Evolutionary conservation across 768 basidiomycete genomes (phyloP).

Genomic region (Amyloporia xantha): DNA sequence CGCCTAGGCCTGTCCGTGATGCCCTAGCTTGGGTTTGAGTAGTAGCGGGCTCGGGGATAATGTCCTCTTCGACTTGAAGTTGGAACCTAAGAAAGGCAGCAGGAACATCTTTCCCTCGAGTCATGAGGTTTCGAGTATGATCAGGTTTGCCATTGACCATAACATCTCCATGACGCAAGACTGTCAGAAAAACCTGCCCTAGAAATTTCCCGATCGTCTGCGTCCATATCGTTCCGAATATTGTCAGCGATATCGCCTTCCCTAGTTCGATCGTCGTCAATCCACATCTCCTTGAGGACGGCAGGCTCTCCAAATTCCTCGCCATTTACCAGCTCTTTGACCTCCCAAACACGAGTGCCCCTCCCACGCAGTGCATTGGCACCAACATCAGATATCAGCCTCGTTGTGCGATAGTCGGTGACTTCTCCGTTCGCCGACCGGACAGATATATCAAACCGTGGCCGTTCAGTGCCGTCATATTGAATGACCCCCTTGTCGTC

Average conservation of each 20-base stretch:
- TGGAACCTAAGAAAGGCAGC: too few relatives aligned
- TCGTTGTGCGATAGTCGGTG: slow-evolving; percentile 1
- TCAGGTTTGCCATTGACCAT: too few relatives aligned
- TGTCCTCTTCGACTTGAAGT: too few relatives aligned
- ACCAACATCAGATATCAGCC: slow-evolving; percentile 2
- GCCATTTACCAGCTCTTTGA: neutral
- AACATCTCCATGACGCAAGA: too few relatives aligned
- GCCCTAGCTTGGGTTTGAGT: neutral
- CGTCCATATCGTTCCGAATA: too few relatives aligned
- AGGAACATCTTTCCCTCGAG: too few relatives aligned
- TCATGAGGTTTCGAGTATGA: too few relatives aligned
- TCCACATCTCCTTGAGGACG: slow-evolving; percentile 12
- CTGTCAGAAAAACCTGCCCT: too few relatives aligned
- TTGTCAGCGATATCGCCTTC: too few relatives aligned
- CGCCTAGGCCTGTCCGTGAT: too few relatives aligned
- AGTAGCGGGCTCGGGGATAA: too few relatives aligned
- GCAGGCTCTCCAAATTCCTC: neutral
- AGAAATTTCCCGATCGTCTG: too few relatives aligned
- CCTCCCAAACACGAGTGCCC: slow-evolving; percentile 16
- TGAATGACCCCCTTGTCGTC: neutral
- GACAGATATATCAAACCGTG: neutral
- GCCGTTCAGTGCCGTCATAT: neutral
- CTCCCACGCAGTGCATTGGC: slow-evolving; percentile 3
- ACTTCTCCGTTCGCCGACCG: neutral
- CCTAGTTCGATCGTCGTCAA: slow-evolving; percentile 11